Base-by-base conservation (phyloP, 2,329 filamentous ascomycete species). In the Pestalotiopsis sp. region DNA sequence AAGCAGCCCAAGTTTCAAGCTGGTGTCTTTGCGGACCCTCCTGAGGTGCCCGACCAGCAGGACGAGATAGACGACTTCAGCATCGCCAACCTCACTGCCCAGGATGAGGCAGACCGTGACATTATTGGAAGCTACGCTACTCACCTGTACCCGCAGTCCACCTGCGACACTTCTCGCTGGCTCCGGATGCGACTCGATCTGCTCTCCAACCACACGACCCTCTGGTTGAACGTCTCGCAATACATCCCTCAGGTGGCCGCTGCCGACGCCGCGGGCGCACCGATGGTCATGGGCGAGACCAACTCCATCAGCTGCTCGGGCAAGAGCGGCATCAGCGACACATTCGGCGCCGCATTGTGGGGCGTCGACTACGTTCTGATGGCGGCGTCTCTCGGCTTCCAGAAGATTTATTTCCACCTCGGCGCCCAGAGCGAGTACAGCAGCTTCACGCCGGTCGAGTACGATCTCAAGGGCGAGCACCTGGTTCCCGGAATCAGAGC, bases 341-440 rank as follows among this genome's bases (percentile, higher is more conserved):
- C 82, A 0, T 83, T 84, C 68, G 84, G 83, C 62, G 82, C 83
- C 7, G 84, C 80, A 20, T 79, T 86, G 7, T 86, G 83, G 84
- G 78, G 78, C 64, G 75, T 83, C 35, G 84, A 86, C 74, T 85
- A 82, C 73, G 76, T 78, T 73, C 75, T 81, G 38, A 71, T 73
- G 63, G 78, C 76, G 55, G 78, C 79, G 1, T 72, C 75, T 30
- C 68, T 80, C 44, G 78, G 78, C 20, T 73, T 81, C 24, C 69
- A 72, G 59, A 77, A 77, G 74, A 71, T 78, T 0, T 83, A 82
- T 71, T 85, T 85, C 77, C 83, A 85, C 75, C 76, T 78, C 24
- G 75, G 81, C 38, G 81, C 81, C 1, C 74, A 74, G 39, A 77
- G 75, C 70, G 74, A 77, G 71, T 78, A 78, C 67, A 73, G 71